phyloP scores from a whole-genome alignment of 2,329 filamentous ascomycete genomes.

The Aspergillus eucalypticola region DNA sequence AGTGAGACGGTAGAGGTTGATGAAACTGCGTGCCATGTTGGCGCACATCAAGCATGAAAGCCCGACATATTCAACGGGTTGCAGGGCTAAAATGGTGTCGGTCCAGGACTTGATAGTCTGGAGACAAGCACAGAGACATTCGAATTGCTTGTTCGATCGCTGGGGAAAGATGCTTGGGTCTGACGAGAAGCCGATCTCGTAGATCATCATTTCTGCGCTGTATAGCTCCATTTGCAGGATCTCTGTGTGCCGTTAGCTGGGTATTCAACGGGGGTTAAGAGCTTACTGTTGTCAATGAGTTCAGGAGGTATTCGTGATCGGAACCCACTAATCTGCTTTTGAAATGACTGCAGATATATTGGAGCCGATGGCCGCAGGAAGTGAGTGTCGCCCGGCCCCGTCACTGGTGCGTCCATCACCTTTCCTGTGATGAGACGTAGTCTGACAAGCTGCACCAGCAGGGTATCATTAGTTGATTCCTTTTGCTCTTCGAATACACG shows the following conservation, averaged over 20 bases:
- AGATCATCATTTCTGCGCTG: not conserved
- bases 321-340: not conserved
- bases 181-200: not conserved
- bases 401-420: not conserved
- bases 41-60: not conserved
- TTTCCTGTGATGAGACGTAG: not conserved
- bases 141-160: not conserved
- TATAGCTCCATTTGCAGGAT: not conserved
- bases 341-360: conserved; percentile 1
- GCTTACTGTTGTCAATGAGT: conserved; percentile 1
- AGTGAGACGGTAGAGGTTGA: conserved; percentile 1
- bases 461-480: not conserved
- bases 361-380: not conserved
- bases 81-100: not conserved
- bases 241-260: not conserved
- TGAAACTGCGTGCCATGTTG: not conserved
- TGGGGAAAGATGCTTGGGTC: not conserved
- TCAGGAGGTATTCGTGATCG: not conserved
- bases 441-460: conserved; percentile 5
- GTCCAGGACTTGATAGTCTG: not conserved
- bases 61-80: not conserved
- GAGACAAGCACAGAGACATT: not conserved
- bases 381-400: too few relatives aligned
- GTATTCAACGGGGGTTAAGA: not conserved
- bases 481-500: conserved; percentile 1